Percentiles rank a stretch among this genome's conserved stretches.
Evolutionary conservation across 495 filamentous ascomycete species (phyloP).

Genomic region (Hypoxylon rickii): DNA sequence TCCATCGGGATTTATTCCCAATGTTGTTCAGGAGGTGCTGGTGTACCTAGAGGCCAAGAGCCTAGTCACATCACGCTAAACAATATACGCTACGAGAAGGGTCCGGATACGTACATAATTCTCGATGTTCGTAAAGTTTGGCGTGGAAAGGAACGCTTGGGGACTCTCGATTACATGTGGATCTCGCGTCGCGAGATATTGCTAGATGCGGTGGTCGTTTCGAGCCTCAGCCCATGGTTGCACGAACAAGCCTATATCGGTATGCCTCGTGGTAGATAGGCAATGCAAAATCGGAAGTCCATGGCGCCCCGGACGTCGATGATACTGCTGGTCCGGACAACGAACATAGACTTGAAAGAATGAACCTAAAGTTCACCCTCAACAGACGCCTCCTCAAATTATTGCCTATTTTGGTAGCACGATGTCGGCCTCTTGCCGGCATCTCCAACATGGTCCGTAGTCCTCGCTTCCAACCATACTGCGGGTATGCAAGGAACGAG

Average conservation of each 20-base stretch:
- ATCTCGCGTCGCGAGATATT: neutral
- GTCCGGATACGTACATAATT: no score
- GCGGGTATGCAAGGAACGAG: no score
- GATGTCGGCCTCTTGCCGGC: constrained; percentile 48
- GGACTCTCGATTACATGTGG: no score
- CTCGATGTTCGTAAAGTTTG: neutral
- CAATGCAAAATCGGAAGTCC: neutral
- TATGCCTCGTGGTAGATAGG: neutral
- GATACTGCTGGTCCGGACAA: constrained; percentile 17
- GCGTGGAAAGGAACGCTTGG: neutral
- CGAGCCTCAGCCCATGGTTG: neutral
- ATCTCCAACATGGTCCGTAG: constrained; percentile 54
- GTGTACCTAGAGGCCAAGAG: no score
- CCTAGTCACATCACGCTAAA: no score
- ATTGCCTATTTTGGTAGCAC: constrained; percentile 13
- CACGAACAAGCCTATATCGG: constrained; percentile 3
- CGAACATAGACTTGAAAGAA: neutral
- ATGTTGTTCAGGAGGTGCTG: no score
- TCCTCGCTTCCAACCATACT: neutral
- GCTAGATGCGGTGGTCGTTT: neutral
- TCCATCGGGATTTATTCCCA: no score
- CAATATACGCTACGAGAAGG: no score
- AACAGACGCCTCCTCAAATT: constrained; percentile 12
- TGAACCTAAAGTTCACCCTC: constrained; percentile 17
- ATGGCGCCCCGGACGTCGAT: constrained; percentile 31